phyloP scores from a whole-genome alignment of 2,329 filamentous ascomycete species.

The Colletotrichum trifolii region DNA sequence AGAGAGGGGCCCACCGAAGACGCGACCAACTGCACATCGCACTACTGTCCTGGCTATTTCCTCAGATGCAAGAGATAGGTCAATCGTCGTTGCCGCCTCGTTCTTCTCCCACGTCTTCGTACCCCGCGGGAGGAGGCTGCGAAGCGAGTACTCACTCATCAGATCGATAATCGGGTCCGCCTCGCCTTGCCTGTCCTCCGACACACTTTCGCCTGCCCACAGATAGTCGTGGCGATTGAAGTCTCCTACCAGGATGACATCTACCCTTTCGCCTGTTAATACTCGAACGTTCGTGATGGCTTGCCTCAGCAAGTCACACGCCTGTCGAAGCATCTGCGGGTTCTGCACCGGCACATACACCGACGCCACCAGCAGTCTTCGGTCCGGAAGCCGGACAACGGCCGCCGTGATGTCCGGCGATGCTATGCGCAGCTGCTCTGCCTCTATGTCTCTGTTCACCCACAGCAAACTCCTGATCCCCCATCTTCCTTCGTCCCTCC shows the following conservation, averaged over 20 bases:
- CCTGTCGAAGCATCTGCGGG: conserved; percentile 5
- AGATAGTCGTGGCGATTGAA: conserved; percentile 39
- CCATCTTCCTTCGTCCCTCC: conserved; percentile 22
- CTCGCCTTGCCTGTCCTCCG: conserved; percentile 46
- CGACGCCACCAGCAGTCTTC: conserved; percentile 1
- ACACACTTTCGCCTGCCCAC: conserved; percentile 36
- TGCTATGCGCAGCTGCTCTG: background rate
- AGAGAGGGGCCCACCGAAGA: too few species aligned
- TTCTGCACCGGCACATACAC: background rate
- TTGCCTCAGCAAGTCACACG: background rate
- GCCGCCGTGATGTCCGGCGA: background rate
- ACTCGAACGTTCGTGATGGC: background rate
- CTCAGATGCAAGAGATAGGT: conserved; percentile 41
- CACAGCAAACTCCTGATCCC: conserved; percentile 9
- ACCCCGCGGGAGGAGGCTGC: conserved; percentile 47
- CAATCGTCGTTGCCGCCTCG: conserved; percentile 39
- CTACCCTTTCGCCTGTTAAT: background rate
- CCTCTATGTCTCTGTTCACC: background rate
- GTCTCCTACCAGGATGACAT: conserved; percentile 33
- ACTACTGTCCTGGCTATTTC: conserved; percentile 37
- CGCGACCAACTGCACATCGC: too few species aligned
- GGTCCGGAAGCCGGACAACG: background rate
- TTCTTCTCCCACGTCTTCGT: conserved; percentile 47
- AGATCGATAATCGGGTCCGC: conserved; percentile 49
- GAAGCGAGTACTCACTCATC: conserved; percentile 46